phyloP scores from a whole-genome alignment of 257 asterid species.

The Ajuga chamaepitys region DNA sequence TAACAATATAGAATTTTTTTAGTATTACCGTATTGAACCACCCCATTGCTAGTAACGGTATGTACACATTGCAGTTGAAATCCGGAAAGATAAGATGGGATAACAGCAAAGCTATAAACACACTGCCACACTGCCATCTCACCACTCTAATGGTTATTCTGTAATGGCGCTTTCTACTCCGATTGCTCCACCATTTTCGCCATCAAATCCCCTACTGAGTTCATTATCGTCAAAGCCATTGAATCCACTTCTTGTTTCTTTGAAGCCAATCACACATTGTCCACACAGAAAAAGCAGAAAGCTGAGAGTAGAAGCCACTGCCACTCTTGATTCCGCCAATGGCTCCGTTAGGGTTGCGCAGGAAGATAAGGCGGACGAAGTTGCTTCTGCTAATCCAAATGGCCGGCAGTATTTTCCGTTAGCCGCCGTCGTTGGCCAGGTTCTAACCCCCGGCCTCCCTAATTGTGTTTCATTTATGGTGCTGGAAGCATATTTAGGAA shows the following conservation, averaged over 20 bases:
- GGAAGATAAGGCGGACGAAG: slow-evolving; percentile 12
- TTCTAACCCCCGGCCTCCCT: slow-evolving; percentile 11
- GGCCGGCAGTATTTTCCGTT: slow-evolving; percentile 86
- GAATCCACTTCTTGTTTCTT: slow-evolving; percentile 25
- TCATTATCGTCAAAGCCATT: slow-evolving; percentile 21
- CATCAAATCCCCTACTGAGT: slow-evolving; percentile 11
- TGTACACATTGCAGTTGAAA: background rate
- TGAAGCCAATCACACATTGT: slow-evolving; percentile 23
- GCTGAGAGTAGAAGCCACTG: slow-evolving; percentile 48
- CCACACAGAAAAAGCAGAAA: slow-evolving; percentile 13
- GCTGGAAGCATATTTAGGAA: background rate
- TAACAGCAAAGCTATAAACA: slow-evolving; percentile 8
- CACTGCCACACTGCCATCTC: background rate
- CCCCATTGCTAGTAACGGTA: too few species aligned
- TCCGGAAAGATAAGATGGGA: slow-evolving; percentile 28
- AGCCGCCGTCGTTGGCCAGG: slow-evolving; percentile 99
- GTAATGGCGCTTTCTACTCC: slow-evolving; percentile 31
- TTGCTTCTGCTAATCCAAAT: slow-evolving; percentile 22
- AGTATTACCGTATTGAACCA: too few species aligned
- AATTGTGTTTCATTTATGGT: background rate
- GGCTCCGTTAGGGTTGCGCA: slow-evolving; percentile 35
- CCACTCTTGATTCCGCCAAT: slow-evolving; percentile 53
- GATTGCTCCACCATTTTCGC: slow-evolving; percentile 22
- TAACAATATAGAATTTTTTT: too few species aligned
- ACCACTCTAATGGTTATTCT: slow-evolving; percentile 1